Evolutionary conservation across 2,329 filamentous ascomycete genomes (phyloP).

Genomic region (Pyricularia sp.): DNA sequence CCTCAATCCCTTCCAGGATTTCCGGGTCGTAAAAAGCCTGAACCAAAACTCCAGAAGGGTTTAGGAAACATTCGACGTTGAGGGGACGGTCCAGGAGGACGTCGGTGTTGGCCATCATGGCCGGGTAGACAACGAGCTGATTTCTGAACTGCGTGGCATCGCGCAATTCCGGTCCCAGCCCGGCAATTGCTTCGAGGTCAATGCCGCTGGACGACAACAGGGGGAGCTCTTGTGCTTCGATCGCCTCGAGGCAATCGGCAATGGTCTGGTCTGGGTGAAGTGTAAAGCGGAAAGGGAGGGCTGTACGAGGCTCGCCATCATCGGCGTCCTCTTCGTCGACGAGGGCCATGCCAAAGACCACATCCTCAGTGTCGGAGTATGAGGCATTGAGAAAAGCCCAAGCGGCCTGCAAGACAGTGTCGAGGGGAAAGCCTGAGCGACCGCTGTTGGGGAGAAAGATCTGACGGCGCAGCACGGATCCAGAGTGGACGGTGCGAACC

Average conservation of each 20-base stretch:
- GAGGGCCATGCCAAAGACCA: constrained; percentile 1
- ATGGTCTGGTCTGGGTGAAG: not conserved
- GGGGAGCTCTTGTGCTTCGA: not conserved
- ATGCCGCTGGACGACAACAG: not conserved
- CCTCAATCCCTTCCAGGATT: not conserved
- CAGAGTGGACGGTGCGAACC: not conserved
- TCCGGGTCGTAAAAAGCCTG: not conserved
- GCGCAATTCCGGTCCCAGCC: not conserved
- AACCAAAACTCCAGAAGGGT: not conserved
- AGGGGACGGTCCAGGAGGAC: not conserved
- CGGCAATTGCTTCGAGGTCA: not conserved
- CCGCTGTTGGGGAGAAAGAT: constrained; percentile 13
- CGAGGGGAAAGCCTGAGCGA: not conserved
- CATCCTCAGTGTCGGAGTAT: not conserved
- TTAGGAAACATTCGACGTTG: not conserved
- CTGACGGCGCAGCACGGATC: constrained; percentile 16
- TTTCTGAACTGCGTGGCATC: not conserved
- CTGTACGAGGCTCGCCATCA: not conserved
- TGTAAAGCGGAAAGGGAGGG: constrained; percentile 1
- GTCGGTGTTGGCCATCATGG: not conserved
- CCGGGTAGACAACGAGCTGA: not conserved
- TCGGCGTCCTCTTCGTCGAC: not conserved
- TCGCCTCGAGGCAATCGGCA: not conserved
- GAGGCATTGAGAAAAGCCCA: not conserved
- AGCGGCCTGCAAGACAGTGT: not conserved